These are phyloP conservation scores for Suillus ampliporus DNA, from an alignment of 768 basidiomycete genomes.

Conservation along the genomic window DNA sequence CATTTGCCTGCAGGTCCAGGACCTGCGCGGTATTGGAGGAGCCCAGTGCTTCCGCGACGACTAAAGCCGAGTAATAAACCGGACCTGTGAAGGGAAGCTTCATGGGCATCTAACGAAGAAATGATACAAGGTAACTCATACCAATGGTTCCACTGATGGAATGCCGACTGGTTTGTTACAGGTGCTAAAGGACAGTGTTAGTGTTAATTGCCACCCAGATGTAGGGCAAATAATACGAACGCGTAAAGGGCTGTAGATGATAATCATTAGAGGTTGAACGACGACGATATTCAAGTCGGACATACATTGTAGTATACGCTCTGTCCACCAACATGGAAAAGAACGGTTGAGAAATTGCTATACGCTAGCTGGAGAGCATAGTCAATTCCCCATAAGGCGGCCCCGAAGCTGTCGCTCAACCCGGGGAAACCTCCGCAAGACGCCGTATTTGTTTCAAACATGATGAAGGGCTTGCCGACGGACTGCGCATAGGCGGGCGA, in stretches of 20 bases:
- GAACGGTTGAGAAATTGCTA: conserved; percentile 48
- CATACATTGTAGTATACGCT: conserved; percentile 68
- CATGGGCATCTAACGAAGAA: neutral
- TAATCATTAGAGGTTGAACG: conserved; percentile 5
- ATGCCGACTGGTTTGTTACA: conserved; percentile 58
- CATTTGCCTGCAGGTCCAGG: conserved; percentile 64
- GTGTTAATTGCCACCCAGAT: neutral
- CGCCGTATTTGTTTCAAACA: conserved; percentile 65
- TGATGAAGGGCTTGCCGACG: conserved; percentile 49
- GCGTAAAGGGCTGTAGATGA: conserved; percentile 43
- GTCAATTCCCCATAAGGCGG: conserved; percentile 58
- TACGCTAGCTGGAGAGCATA: conserved; percentile 58
- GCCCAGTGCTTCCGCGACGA: conserved; percentile 76
- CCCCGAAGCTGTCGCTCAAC: conserved; percentile 63
- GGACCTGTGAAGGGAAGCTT: conserved; percentile 39
- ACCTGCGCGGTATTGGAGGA: conserved; percentile 66
- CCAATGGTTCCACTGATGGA: conserved; percentile 74
- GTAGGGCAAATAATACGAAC: conserved; percentile 18
- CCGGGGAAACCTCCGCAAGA: conserved; percentile 55
- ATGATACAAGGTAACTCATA: neutral
- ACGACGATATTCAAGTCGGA: conserved; percentile 7
- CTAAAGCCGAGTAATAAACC: conserved; percentile 74
- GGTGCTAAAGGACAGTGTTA: conserved; percentile 45
- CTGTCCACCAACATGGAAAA: conserved; percentile 65
- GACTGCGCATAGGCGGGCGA: conserved; percentile 49